Percentiles rank a stretch among this genome's conserved stretches.
These are phyloP conservation scores for Oenanthe sinensis DNA, from an alignment of 129 eudicot species.

Conservation along the genomic window DNA sequence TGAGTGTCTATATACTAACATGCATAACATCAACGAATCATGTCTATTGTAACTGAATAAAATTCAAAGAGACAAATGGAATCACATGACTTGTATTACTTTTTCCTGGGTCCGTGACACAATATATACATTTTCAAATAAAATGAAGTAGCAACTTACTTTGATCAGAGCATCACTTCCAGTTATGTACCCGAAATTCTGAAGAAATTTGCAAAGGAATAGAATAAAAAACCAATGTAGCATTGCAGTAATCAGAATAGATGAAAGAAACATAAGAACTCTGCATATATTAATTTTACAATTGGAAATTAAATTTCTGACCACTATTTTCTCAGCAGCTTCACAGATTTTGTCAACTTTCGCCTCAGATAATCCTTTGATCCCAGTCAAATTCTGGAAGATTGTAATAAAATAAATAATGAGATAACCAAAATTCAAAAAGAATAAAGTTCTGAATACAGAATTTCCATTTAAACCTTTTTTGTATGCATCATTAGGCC, in stretches of 20 bases:
- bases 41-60: not conserved
- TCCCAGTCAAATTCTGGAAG: constrained; percentile 43
- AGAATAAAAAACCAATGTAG: not conserved
- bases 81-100: not conserved
- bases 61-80: not conserved
- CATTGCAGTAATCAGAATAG: not conserved
- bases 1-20: not conserved
- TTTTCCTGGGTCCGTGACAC: not conserved
- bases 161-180: constrained; percentile 88
- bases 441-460: not conserved
- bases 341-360: constrained; percentile 76
- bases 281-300: not conserved
- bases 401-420: not conserved
- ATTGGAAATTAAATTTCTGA: constrained; percentile 20
- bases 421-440: not conserved
- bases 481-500: constrained; percentile 36
- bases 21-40: not conserved
- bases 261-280: not conserved
- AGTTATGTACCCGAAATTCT: constrained; percentile 96
- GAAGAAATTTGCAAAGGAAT: not conserved
- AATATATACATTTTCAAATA: not conserved
- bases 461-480: constrained; percentile 13
- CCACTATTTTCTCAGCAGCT: constrained; percentile 99
- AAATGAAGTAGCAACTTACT: constrained; percentile 31
- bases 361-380: constrained; percentile 57